Evolutionary conservation across 1,284 basidiomycete genomes (phyloP).

Genomic region (Sparassis latifolia): DNA sequence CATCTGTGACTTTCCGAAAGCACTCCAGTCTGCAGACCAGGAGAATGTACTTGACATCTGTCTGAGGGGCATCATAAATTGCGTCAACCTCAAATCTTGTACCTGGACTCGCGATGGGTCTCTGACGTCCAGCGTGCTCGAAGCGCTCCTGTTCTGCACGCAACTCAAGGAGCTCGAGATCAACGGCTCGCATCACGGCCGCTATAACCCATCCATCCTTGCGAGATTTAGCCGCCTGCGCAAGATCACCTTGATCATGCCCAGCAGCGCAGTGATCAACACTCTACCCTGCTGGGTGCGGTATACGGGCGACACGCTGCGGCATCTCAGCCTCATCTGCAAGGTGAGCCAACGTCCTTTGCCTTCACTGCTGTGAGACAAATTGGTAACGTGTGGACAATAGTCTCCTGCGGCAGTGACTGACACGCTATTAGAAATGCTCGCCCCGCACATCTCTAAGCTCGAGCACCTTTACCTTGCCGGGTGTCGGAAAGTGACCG

Average conservation of each 20-base stretch:
- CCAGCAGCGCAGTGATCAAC: constrained; percentile 44
- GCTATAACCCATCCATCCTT: constrained; percentile 48
- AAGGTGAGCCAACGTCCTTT: constrained; percentile 37
- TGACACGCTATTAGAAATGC: constrained; percentile 40
- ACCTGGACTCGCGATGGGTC: constrained; percentile 75
- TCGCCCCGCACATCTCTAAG: constrained; percentile 40
- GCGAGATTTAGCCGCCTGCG: constrained; percentile 32
- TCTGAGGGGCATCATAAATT: constrained; percentile 48
- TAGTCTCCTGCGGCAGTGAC: constrained; percentile 52
- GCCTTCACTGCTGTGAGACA: neutral
- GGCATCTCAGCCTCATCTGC: constrained; percentile 57
- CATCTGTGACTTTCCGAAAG: constrained; percentile 61
- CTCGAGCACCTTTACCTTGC: constrained; percentile 53
- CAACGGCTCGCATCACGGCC: constrained; percentile 52
- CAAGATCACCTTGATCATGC: constrained; percentile 65
- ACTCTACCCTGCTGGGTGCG: constrained; percentile 46
- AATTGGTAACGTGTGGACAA: constrained; percentile 5
- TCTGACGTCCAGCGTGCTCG: constrained; percentile 48
- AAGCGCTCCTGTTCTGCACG: constrained; percentile 36
- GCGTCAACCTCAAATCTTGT: constrained; percentile 50
- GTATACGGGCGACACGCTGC: constrained; percentile 36
- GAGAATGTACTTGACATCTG: constrained; percentile 35
- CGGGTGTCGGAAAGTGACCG: constrained; percentile 64
- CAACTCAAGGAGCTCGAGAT: constrained; percentile 53
- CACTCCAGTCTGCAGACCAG: constrained; percentile 23